These are phyloP conservation scores for Endocalyx cinctus DNA, from an alignment of 2,329 filamentous ascomycete genomes.

Conservation along the genomic window DNA sequence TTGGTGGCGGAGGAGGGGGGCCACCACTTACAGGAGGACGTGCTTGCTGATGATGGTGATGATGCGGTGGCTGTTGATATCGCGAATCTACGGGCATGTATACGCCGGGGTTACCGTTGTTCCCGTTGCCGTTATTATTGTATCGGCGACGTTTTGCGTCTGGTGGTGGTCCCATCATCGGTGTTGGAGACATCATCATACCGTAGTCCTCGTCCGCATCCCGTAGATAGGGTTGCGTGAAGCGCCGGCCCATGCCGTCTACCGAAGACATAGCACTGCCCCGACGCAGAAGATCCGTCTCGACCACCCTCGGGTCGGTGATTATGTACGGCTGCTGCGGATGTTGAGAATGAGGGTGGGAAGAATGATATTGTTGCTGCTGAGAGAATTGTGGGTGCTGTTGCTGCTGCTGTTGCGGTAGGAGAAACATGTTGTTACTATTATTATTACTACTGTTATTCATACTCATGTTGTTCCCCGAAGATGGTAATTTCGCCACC, in stretches of 20 bases:
- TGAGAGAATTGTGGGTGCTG: neutral
- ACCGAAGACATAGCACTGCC: conserved; percentile 32
- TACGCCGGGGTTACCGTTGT: conserved; percentile 24
- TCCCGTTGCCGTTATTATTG: too few relatives aligned
- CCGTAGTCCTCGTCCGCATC: conserved; percentile 35
- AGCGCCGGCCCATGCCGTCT: conserved; percentile 62
- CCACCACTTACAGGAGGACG: conserved; percentile 18
- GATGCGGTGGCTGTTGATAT: too few relatives aligned
- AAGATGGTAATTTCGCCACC: conserved; percentile 10
- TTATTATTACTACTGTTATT: too few relatives aligned
- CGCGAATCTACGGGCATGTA: conserved; percentile 25
- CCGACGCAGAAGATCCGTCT: conserved; percentile 26
- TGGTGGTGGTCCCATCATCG: conserved; percentile 13
- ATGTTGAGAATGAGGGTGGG: conserved; percentile 11
- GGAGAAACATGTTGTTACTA: too few relatives aligned
- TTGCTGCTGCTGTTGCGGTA: too few relatives aligned
- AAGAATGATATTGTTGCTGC: too few relatives aligned
- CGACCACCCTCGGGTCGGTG: conserved; percentile 23
- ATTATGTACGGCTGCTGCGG: conserved; percentile 17
- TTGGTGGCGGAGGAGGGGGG: conserved; percentile 16
- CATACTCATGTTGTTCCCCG: too few relatives aligned
- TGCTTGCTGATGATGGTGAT: too few relatives aligned
- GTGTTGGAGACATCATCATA: conserved; percentile 27
- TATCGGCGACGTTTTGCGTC: conserved; percentile 30
- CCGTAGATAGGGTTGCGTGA: conserved; percentile 39